These are phyloP conservation scores for Pythium sukuiense DNA, from an alignment of 352 stramenopile species.

Conservation along the genomic window DNA sequence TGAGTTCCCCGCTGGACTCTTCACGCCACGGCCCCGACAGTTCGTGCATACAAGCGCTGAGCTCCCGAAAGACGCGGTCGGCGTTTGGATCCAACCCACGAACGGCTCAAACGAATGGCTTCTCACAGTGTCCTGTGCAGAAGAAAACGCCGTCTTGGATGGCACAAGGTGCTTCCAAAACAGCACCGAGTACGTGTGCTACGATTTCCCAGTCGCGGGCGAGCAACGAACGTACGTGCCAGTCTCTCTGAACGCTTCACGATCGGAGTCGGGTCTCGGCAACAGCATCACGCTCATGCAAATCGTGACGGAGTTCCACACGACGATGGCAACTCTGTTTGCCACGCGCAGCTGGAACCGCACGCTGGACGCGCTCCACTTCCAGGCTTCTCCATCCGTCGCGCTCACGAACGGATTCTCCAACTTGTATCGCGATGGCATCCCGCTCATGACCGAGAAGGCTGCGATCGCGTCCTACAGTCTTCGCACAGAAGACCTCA, in stretches of 20 bases:
- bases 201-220: slow-evolving; percentile 28
- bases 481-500: slow-evolving; percentile 17
- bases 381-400: slow-evolving; percentile 3
- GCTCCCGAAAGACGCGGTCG: slow-evolving; percentile 26
- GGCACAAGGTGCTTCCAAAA: slow-evolving; percentile 33
- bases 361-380: slow-evolving; percentile 30
- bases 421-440: slow-evolving; percentile 27
- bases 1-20: slow-evolving; percentile 33
- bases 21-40: slow-evolving; percentile 27
- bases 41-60: slow-evolving; percentile 10
- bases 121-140: slow-evolving; percentile 28
- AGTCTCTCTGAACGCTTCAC: slow-evolving; percentile 20
- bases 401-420: slow-evolving; percentile 29
- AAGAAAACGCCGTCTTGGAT: slow-evolving; percentile 22
- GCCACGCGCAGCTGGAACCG: slow-evolving; percentile 35
- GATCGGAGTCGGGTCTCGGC: slow-evolving; percentile 19
- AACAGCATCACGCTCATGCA: slow-evolving; percentile 35
- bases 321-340: slow-evolving; percentile 30
- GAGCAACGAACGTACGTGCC: slow-evolving; percentile 26
- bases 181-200: slow-evolving; percentile 29
- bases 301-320: slow-evolving; percentile 34
- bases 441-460: slow-evolving; percentile 29
- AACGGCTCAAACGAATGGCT: slow-evolving; percentile 26
- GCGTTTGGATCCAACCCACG: slow-evolving; percentile 31
- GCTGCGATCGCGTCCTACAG: slow-evolving; percentile 5